A percentile compares a stretch with the other conserved stretches of the same genome.
Evolutionary conservation across 441 rosid species (phyloP).

Genomic region (Aquilaria agallochum): DNA sequence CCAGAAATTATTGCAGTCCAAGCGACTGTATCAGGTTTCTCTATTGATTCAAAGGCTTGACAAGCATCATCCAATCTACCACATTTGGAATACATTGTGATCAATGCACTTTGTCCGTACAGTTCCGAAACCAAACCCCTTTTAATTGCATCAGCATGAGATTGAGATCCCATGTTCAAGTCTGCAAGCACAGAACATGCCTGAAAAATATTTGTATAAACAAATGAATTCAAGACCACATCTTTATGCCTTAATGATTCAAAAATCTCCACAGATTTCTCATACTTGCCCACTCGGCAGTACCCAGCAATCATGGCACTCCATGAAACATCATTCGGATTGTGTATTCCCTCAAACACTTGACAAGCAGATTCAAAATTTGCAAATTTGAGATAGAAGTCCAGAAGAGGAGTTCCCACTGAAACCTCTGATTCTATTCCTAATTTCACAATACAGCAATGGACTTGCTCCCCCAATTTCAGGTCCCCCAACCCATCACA

Average conservation of each 20-base stretch:
- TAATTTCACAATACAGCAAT: slow-evolving; percentile 42
- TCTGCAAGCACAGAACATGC: slow-evolving; percentile 45
- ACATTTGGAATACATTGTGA: slow-evolving; percentile 43
- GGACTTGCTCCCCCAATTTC: slow-evolving; percentile 46
- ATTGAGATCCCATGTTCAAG: slow-evolving; percentile 40
- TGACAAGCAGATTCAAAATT: slow-evolving; percentile 40
- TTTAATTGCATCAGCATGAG: slow-evolving; percentile 49
- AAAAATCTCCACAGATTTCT: slow-evolving; percentile 32
- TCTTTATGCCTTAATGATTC: slow-evolving; percentile 32
- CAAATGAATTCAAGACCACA: slow-evolving; percentile 29
- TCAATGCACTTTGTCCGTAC: slow-evolving; percentile 42
- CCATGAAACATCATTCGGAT: slow-evolving; percentile 61
- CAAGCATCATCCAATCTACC: slow-evolving; percentile 45
- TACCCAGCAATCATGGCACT: slow-evolving; percentile 51
- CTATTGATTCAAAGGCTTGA: slow-evolving; percentile 41
- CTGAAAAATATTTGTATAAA: slow-evolving; percentile 45
- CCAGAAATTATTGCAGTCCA: slow-evolving; percentile 65
- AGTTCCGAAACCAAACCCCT: slow-evolving; percentile 32
- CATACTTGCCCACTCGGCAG: slow-evolving; percentile 42
- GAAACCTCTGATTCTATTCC: slow-evolving; percentile 51
- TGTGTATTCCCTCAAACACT: slow-evolving; percentile 37
- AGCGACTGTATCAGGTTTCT: slow-evolving; percentile 50
- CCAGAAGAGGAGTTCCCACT: slow-evolving; percentile 60
- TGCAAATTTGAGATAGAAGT: slow-evolving; percentile 48
- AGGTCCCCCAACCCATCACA: slow-evolving; percentile 42